Base-by-base conservation (phyloP, 1,284 basidiomycete genomes). In the Trichosporon sp. region DNA sequence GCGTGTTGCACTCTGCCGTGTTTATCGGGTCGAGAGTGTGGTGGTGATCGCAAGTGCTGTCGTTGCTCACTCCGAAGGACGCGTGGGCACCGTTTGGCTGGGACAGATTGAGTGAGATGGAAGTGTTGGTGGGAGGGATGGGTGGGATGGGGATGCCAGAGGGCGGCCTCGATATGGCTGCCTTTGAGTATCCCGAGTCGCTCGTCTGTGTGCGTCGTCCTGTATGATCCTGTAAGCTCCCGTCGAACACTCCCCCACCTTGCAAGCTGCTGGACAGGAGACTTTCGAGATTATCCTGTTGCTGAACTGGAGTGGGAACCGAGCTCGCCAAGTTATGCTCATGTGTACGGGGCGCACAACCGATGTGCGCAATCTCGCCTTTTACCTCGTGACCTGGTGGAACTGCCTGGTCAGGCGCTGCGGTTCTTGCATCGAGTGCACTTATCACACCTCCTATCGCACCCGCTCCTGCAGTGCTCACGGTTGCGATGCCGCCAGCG, bases 131-230 rank as follows among this genome's bases (percentile, higher is more conserved):
- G 16, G 59, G 59, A 37, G 31, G 31, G 31, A 32, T 63, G 3
- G 59, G 32, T 35, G 16, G 32, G 32, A 10, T 63, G 59, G 59
- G 32, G 59, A 63, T 35, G 32, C 4, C 59, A 63, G 59, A 35
- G 59, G 59, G 59, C 59, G 59, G 59, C 32, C 32, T 16, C 59
- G 11, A 63, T 35, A 8, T 5, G 59, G 7, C 16, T 63, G 59
- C 31, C 31, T 63, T 63, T 63, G 59, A 63, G 32, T 63, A 37
- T 37, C 59, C 59, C 59, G 59, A 63, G 32, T 35, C 32, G 59
- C 59, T 35, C 59, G 32, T 63, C 59, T 63, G 59, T 63, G 59
- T 63, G 59, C 59, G 31, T 37, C 19, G 16, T 8, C 59, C 31
- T 12, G 14, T 21, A 35, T n/a, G 21, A 11, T 26, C 51, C 51